Conservation (phyloP, 352 stramenopile species). For the Phytophthora parvispora region DNA sequence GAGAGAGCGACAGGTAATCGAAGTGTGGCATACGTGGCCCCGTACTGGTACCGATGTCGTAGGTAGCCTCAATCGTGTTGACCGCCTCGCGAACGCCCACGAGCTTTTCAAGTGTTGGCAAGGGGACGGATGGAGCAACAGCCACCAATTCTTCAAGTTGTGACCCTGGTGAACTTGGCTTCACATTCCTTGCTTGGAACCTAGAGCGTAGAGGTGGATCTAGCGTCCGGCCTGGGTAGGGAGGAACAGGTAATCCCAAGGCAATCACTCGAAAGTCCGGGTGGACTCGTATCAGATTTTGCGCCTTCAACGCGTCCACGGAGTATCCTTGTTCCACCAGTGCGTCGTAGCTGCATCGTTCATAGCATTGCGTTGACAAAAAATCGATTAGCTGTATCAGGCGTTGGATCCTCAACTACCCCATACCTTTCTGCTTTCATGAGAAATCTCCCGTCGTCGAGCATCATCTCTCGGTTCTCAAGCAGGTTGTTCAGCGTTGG, state of each 20-base stretch:
- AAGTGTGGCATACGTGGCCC: constrained; percentile 80
- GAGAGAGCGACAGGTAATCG: constrained; percentile 65
- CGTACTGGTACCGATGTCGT: constrained; percentile 39
- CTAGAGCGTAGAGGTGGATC: constrained; percentile 90
- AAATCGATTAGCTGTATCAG: not conserved
- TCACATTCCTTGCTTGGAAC: constrained; percentile 85
- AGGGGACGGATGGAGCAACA: constrained; percentile 54
- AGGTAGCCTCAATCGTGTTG: constrained; percentile 76
- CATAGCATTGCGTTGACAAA: not conserved
- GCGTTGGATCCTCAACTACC: not conserved
- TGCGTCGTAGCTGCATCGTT: constrained; percentile 60
- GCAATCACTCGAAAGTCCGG: constrained; percentile 96
- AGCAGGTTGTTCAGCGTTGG: constrained; percentile 98
- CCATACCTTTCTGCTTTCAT: constrained; percentile 88
- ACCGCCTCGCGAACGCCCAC: constrained; percentile 77
- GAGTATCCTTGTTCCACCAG: constrained; percentile 69
- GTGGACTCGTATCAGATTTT: constrained; percentile 90
- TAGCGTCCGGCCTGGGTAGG: constrained; percentile 86
- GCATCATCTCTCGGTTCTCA: constrained; percentile 96
- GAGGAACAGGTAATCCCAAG: constrained; percentile 87
- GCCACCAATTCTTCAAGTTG: constrained; percentile 68
- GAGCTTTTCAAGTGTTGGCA: constrained; percentile 70
- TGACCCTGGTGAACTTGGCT: constrained; percentile 67
- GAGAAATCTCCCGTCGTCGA: constrained; percentile 96
- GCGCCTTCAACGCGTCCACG: constrained; percentile 46